A percentile compares a stretch with the other conserved stretches of the same genome.
Evolutionary conservation across 176 grass and related monocot species (phyloP).

Genomic region (Oryza punctata): DNA sequence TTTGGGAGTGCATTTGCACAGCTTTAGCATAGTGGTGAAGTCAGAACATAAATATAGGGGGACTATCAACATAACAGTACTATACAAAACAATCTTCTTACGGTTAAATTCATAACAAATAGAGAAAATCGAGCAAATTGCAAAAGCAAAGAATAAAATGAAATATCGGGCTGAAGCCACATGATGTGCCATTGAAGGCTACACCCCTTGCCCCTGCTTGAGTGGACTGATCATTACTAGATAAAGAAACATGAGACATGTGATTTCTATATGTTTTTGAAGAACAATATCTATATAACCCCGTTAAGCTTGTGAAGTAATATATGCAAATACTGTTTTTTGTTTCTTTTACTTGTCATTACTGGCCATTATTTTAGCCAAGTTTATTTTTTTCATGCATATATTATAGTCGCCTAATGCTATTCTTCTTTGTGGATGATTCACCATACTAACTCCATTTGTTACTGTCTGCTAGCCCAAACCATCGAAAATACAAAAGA

Average conservation of each 20-base stretch:
- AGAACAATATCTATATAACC: background rate
- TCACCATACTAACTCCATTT: slow-evolving; percentile 2
- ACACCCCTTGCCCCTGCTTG: background rate
- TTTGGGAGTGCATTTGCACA: background rate
- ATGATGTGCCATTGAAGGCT: background rate
- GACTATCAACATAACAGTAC: background rate
- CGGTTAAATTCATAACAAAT: background rate
- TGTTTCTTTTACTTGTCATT: slow-evolving; percentile 19
- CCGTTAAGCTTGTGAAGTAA: slow-evolving; percentile 18
- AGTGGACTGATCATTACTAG: background rate
- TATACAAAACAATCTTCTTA: background rate
- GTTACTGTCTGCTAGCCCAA: slow-evolving; percentile 46
- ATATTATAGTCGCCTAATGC: background rate
- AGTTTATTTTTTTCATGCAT: slow-evolving; percentile 30
- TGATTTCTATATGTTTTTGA: background rate
- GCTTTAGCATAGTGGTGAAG: background rate
- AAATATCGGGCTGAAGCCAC: background rate
- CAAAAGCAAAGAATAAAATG: background rate
- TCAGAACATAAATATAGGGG: background rate
- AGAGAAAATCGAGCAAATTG: background rate
- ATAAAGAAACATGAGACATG: background rate
- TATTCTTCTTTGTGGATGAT: background rate
- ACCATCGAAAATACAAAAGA: slow-evolving; percentile 43
- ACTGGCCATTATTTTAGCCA: slow-evolving; percentile 1
- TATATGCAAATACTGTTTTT: background rate